phyloP scores from a whole-genome alignment of 2,329 filamentous ascomycete genomes.

The Rasamsonia emersonii region DNA sequence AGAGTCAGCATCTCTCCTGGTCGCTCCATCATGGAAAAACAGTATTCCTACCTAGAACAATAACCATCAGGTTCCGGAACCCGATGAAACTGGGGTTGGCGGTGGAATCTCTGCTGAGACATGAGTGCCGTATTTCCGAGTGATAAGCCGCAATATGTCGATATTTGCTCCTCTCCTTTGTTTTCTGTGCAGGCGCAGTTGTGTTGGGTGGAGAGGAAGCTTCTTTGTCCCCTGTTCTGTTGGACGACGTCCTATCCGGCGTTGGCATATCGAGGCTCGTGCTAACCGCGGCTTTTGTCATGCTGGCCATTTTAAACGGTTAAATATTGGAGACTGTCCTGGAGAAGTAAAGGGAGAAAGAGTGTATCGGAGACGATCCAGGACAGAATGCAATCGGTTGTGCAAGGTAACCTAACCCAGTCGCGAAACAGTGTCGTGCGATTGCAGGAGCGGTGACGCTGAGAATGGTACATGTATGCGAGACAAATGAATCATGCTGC shows the following conservation, averaged over 20 bases:
- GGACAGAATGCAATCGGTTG: too few species aligned
- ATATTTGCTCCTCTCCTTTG: constrained; percentile 57
- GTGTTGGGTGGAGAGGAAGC: constrained; percentile 4
- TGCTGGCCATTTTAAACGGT: constrained; percentile 26
- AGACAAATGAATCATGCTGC: too few species aligned
- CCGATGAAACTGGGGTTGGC: constrained; percentile 76
- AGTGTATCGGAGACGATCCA: constrained; percentile 1
- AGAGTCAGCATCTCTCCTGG: too few species aligned
- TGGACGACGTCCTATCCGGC: constrained; percentile 8
- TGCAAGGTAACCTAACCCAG: too few species aligned
- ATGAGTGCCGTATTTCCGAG: constrained; percentile 61
- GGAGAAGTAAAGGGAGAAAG: background rate
- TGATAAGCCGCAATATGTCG: constrained; percentile 88
- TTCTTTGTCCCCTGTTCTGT: constrained; percentile 8
- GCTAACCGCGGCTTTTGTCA: constrained; percentile 18
- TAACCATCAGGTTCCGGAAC: constrained; percentile 92
- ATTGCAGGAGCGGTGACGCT: too few species aligned
- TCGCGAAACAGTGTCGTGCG: too few species aligned
- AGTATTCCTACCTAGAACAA: constrained; percentile 67
- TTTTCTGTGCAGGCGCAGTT: constrained; percentile 4
- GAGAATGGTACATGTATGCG: too few species aligned
- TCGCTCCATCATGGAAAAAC: too few species aligned
- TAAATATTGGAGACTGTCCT: background rate
- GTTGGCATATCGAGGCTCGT: constrained; percentile 19
- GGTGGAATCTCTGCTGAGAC: constrained; percentile 73